Percentiles rank a stretch among this genome's conserved stretches.
phyloP scores from a whole-genome alignment of 1,139 yeast genomes.

The Williopsis jadinii region DNA sequence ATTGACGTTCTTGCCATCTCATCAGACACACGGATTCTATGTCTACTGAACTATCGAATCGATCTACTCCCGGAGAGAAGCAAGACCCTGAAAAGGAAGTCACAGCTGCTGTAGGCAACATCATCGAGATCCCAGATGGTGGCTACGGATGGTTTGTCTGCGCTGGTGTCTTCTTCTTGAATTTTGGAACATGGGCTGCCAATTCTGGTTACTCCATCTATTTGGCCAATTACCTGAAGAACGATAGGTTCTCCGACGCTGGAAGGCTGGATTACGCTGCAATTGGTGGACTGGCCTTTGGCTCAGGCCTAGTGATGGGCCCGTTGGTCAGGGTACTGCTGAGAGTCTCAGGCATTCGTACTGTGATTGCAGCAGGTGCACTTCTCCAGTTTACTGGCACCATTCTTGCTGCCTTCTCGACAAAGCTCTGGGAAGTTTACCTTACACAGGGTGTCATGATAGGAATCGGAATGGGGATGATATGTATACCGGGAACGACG shows the following conservation, averaged over 20 bases:
- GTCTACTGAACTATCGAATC: too few relatives aligned
- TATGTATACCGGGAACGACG: slow-evolving; percentile 46
- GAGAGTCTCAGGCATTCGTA: slow-evolving; percentile 7
- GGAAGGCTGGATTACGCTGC: slow-evolving; percentile 50
- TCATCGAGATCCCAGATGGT: slow-evolving; percentile 21
- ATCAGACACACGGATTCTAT: too few relatives aligned
- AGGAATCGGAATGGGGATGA: slow-evolving; percentile 49
- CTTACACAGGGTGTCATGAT: slow-evolving; percentile 58
- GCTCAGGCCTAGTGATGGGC: slow-evolving; percentile 47
- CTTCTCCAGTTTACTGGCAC: slow-evolving; percentile 33
- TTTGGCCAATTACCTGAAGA: slow-evolving; percentile 42
- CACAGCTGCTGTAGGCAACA: slow-evolving; percentile 1
- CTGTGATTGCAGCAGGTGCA: slow-evolving; percentile 15
- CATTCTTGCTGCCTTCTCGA: slow-evolving; percentile 55
- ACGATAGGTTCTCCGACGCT: slow-evolving; percentile 44
- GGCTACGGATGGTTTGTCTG: slow-evolving; percentile 57
- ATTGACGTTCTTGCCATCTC: too few relatives aligned
- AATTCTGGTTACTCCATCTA: slow-evolving; percentile 52
- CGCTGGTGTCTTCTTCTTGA: slow-evolving; percentile 41
- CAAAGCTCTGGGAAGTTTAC: slow-evolving; percentile 49
- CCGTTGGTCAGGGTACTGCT: slow-evolving; percentile 15
- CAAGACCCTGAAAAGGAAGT: neutral
- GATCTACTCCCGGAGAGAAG: neutral
- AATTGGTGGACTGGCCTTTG: slow-evolving; percentile 58
- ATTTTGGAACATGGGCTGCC: slow-evolving; percentile 61